Conservation (phyloP, 2,329 filamentous ascomycete species). For the Fusarium palustre region DNA sequence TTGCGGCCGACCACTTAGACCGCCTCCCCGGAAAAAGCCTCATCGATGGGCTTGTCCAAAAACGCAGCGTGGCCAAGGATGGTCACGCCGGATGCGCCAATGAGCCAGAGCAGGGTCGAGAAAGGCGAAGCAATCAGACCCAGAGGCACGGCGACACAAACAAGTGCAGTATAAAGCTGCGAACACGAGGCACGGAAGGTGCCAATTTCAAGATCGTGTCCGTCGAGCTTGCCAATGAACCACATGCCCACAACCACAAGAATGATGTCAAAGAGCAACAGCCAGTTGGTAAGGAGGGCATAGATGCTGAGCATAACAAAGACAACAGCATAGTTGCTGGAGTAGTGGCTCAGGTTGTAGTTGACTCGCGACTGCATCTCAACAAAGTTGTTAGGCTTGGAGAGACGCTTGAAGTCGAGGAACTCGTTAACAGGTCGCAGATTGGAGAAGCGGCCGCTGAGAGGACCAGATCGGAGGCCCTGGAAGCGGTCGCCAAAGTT, state of each 20-base stretch:
- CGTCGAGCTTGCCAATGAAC: conserved; percentile 89
- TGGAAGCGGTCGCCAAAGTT: conserved; percentile 88
- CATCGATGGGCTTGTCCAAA: conserved; percentile 99
- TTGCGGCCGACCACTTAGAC: conserved; percentile 99
- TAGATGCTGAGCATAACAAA: conserved; percentile 98
- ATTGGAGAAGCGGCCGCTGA: conserved; percentile 89
- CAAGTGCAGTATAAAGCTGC: conserved; percentile 91
- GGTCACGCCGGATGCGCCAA: conserved; percentile 92
- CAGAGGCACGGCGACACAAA: conserved; percentile 85
- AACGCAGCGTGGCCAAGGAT: conserved; percentile 95
- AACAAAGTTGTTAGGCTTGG: conserved; percentile 90
- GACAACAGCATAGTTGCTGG: conserved; percentile 96
- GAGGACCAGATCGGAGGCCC: conserved; percentile 80
- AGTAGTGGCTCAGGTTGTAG: conserved; percentile 97
- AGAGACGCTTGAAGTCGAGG: conserved; percentile 93
- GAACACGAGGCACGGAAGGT: conserved; percentile 85
- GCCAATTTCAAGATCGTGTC: conserved; percentile 88
- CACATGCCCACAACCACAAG: conserved; percentile 89
- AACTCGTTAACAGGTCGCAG: conserved; percentile 93
- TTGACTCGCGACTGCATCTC: conserved; percentile 93
- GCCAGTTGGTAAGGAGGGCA: conserved; percentile 86
- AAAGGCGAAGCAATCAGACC: conserved; percentile 88
- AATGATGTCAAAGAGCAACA: conserved; percentile 91
- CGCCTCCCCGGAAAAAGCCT: conserved; percentile 99
- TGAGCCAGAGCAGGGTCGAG: conserved; percentile 89